These are phyloP conservation scores for Trichoderma afroharzianum DNA, from an alignment of 2,329 filamentous ascomycete species.

Conservation along the genomic window DNA sequence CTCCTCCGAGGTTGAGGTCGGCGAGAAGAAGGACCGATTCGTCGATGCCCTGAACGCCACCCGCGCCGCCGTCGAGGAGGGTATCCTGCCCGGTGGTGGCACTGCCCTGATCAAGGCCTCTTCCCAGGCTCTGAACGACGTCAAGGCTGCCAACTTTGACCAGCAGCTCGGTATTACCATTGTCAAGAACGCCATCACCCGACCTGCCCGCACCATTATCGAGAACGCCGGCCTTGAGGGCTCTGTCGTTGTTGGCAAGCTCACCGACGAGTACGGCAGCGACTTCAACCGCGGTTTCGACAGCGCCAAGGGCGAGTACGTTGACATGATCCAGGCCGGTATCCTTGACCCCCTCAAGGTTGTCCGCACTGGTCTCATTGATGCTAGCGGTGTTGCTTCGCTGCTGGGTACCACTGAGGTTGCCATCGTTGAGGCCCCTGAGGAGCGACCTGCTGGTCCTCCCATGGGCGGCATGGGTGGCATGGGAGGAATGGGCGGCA, in stretches of 20 bases:
- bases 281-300: conserved; percentile 99
- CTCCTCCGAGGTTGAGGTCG: conserved; percentile 95
- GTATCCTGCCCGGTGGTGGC: conserved; percentile 97
- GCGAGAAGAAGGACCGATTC: conserved; percentile 99
- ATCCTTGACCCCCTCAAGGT: conserved; percentile 99
- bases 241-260: conserved; percentile 94
- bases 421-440: conserved; percentile 90
- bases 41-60: conserved; percentile 98
- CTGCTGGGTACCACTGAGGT: conserved; percentile 97
- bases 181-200: conserved; percentile 96
- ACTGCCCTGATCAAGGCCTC: conserved; percentile 97
- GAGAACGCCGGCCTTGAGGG: conserved; percentile 97
- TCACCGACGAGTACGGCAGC: conserved; percentile 83
- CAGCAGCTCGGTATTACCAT: conserved; percentile 98
- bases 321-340: conserved; percentile 96
- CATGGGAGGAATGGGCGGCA: conserved; percentile 59
- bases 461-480: conserved; percentile 67
- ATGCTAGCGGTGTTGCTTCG: conserved; percentile 93
- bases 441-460: conserved; percentile 70
- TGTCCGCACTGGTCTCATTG: conserved; percentile 90
- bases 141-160: conserved; percentile 95
- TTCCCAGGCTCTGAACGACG: conserved; percentile 73
- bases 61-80: conserved; percentile 96
- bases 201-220: conserved; percentile 89
- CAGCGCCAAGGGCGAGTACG: conserved; percentile 94